Conservation (phyloP, 768 basidiomycete genomes). For the Melanogaster broomeanus region DNA sequence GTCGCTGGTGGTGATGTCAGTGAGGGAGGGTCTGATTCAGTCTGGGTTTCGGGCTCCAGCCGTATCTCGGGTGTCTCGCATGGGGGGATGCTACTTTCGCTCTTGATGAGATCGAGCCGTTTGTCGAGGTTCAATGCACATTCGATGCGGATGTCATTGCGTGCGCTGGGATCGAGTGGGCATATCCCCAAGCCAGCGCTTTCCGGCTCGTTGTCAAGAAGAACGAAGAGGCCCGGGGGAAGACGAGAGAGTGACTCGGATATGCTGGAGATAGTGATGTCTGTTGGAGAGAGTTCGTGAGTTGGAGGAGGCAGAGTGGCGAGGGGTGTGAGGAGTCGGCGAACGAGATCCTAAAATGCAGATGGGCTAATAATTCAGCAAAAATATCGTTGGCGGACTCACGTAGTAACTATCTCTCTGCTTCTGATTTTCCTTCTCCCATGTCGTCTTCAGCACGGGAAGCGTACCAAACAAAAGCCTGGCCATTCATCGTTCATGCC, state of each 20-base stretch:
- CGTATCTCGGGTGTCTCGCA: constrained; percentile 42
- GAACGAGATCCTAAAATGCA: constrained; percentile 61
- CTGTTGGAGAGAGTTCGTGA: constrained; percentile 40
- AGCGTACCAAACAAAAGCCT: constrained; percentile 68
- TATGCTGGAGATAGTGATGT: constrained; percentile 49
- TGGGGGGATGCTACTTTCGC: constrained; percentile 7
- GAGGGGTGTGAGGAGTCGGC: constrained; percentile 60
- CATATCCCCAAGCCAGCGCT: constrained; percentile 32
- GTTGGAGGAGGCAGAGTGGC: constrained; percentile 43
- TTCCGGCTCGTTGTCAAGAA: constrained; percentile 57
- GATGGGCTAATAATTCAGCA: constrained; percentile 3
- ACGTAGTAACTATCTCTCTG: constrained; percentile 78
- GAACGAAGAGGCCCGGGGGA: constrained; percentile 48
- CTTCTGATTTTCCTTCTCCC: constrained; percentile 57
- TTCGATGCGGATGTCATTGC: constrained; percentile 47
- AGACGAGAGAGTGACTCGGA: constrained; percentile 59
- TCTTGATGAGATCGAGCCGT: constrained; percentile 49
- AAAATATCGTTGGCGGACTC: constrained; percentile 20
- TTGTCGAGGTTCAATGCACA: constrained; percentile 55
- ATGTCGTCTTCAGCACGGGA: constrained; percentile 54
- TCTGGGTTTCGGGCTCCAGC: constrained; percentile 33
- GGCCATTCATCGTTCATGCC: background rate
- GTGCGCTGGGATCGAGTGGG: constrained; percentile 52
- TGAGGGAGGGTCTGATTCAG: constrained; percentile 1
- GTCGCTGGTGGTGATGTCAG: constrained; percentile 35